A percentile compares a stretch with the other conserved stretches of the same genome.
phyloP scores from a whole-genome alignment of 108 stramenopile species.

The Nitzschia inconspicua region DNA sequence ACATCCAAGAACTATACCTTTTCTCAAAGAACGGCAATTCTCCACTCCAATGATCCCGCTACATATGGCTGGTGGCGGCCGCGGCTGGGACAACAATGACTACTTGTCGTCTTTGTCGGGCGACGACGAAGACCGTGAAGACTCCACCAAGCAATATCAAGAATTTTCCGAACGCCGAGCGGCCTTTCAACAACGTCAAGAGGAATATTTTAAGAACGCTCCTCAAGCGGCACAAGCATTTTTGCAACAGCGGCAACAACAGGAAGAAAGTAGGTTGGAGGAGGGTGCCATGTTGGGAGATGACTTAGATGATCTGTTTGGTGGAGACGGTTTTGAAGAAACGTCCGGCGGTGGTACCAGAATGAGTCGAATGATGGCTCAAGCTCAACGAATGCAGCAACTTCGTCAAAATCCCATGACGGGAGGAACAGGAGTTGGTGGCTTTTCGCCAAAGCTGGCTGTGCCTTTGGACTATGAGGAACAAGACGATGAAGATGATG shows the following conservation, averaged over 20 bases:
- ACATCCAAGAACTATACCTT: no score
- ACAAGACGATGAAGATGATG: constrained; percentile 19
- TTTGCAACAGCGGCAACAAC: constrained; percentile 16
- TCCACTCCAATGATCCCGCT: no score
- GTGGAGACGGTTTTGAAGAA: constrained; percentile 7
- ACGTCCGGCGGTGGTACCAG: constrained; percentile 25
- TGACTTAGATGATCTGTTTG: neutral
- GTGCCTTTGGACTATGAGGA: constrained; percentile 22
- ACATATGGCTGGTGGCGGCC: no score
- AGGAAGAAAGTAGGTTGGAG: neutral
- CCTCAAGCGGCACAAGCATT: constrained; percentile 24
- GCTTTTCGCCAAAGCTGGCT: constrained; percentile 17
- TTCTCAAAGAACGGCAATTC: no score
- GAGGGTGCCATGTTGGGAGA: neutral
- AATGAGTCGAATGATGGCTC: constrained; percentile 31
- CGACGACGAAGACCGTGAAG: constrained; percentile 5
- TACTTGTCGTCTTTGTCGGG: constrained; percentile 15
- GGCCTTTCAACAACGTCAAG: constrained; percentile 12
- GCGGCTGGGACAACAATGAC: constrained; percentile 34
- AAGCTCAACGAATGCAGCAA: constrained; percentile 22
- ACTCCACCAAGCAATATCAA: constrained; percentile 14
- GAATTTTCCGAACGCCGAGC: constrained; percentile 21
- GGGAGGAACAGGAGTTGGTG: neutral
- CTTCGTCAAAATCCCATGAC: constrained; percentile 9
- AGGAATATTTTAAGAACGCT: constrained; percentile 12